Percentiles rank a stretch among this genome's conserved stretches.
These are phyloP conservation scores for Aspergillus flavus DNA, from an alignment of 2,329 filamentous ascomycete species.

Conservation along the genomic window DNA sequence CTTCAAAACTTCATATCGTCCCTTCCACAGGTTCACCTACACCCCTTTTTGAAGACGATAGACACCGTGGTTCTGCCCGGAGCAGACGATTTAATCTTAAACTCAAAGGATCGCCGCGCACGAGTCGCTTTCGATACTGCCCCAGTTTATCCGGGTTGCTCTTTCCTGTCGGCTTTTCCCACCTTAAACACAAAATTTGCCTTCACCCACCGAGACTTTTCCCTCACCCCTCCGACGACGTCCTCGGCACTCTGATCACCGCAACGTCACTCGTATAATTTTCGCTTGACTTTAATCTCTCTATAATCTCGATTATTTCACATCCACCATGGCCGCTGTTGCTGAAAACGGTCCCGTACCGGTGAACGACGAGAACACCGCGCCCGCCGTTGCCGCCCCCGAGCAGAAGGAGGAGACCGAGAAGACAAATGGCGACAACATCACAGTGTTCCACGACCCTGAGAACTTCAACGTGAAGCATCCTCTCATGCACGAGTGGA, in stretches of 20 bases:
- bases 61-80: constrained; percentile 39
- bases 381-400: constrained; percentile 52
- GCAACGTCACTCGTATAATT: constrained; percentile 4
- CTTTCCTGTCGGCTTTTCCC: constrained; percentile 25
- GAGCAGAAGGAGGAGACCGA: constrained; percentile 42
- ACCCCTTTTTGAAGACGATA: constrained; percentile 20
- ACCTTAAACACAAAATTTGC: constrained; percentile 26
- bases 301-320: constrained; percentile 2
- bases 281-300: constrained; percentile 1
- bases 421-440: constrained; percentile 57
- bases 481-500: constrained; percentile 96
- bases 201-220: constrained; percentile 23
- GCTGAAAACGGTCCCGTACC: constrained; percentile 39
- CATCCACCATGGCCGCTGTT: constrained; percentile 40
- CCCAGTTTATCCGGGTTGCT: constrained; percentile 24
- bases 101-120: constrained; percentile 10
- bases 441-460: constrained; percentile 97
- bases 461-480: constrained; percentile 99
- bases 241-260: constrained; percentile 9
- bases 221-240: constrained; percentile 17
- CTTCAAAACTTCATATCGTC: constrained; percentile 36
- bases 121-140: constrained; percentile 16
- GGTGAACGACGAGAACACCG: constrained; percentile 57
- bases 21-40: constrained; percentile 20
- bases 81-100: constrained; percentile 32